These are phyloP conservation scores for Salvia miltiorrhiza DNA, from an alignment of 257 asterid species.

Conservation along the genomic window DNA sequence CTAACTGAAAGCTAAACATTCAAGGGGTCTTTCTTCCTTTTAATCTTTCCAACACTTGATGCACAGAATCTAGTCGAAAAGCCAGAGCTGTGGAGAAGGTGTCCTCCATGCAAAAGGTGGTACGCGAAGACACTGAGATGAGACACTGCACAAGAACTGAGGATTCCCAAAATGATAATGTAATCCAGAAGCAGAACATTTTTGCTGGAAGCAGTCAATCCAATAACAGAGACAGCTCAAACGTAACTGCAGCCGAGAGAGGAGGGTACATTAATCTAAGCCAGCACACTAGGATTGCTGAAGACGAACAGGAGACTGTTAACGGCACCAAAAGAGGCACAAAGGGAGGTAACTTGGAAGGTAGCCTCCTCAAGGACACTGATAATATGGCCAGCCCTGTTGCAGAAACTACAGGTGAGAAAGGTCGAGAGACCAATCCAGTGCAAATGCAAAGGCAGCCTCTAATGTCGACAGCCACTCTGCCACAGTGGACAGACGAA, in stretches of 20 bases:
- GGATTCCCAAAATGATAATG: constrained; percentile 15
- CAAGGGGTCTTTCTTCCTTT: not conserved
- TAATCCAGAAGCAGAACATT: constrained; percentile 34
- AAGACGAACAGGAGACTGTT: constrained; percentile 5
- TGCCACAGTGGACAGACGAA: constrained; percentile 79
- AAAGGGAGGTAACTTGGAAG: constrained; percentile 16
- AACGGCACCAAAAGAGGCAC: constrained; percentile 14
- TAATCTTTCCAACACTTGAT: constrained; percentile 7
- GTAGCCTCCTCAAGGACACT: constrained; percentile 10
- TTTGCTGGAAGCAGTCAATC: constrained; percentile 19
- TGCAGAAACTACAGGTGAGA: constrained; percentile 20
- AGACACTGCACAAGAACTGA: constrained; percentile 26
- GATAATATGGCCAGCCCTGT: constrained; percentile 6
- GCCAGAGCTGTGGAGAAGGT: constrained; percentile 27
- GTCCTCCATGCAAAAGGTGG: constrained; percentile 19
- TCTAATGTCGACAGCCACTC: constrained; percentile 30
- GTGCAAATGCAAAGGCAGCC: constrained; percentile 40
- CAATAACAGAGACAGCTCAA: constrained; percentile 26
- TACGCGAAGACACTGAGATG: constrained; percentile 24
- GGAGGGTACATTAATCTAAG: constrained; percentile 20
- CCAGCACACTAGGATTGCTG: constrained; percentile 23
- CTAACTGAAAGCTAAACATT: not conserved
- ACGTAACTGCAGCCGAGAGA: constrained; percentile 12
- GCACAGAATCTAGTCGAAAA: constrained; percentile 29
- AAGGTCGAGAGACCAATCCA: constrained; percentile 24